Conservation (phyloP, 805 yeast genomes). For the Cyberlindnera galapagoensis region DNA sequence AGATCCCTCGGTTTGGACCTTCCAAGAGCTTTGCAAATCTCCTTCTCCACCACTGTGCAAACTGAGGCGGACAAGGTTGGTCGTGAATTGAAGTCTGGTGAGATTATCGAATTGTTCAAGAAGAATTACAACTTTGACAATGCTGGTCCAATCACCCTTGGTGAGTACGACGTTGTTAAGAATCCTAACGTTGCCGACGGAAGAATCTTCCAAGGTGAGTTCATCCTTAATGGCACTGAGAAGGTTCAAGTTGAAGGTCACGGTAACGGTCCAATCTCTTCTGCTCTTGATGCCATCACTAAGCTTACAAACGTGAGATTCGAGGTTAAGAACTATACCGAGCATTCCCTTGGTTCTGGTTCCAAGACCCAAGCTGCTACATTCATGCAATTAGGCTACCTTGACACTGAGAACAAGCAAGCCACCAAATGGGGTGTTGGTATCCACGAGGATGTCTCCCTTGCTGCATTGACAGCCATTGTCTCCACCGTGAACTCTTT, state of each 20-base stretch:
- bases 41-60: constrained; percentile 62
- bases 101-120: constrained; percentile 53
- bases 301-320: constrained; percentile 43
- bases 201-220: constrained; percentile 37
- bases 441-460: constrained; percentile 81
- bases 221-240: constrained; percentile 28
- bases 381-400: constrained; percentile 53
- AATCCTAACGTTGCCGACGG: constrained; percentile 30
- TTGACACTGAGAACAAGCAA: constrained; percentile 35
- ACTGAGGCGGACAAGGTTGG: constrained; percentile 56
- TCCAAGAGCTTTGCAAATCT: constrained; percentile 66
- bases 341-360: constrained; percentile 70
- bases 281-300: constrained; percentile 60
- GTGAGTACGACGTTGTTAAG: constrained; percentile 36
- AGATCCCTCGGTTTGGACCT: constrained; percentile 66
- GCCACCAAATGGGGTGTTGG: constrained; percentile 82
- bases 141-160: constrained; percentile 28
- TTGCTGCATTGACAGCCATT: constrained; percentile 70
- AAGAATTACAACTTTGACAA: constrained; percentile 46
- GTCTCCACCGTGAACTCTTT: constrained; percentile 53
- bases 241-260: constrained; percentile 39
- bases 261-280: constrained; percentile 78
- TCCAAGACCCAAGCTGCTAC: constrained; percentile 71
- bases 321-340: constrained; percentile 62
- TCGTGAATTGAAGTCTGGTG: constrained; percentile 62